phyloP scores from a whole-genome alignment of 208 protist species.

The Zelonia costaricensis region DNA sequence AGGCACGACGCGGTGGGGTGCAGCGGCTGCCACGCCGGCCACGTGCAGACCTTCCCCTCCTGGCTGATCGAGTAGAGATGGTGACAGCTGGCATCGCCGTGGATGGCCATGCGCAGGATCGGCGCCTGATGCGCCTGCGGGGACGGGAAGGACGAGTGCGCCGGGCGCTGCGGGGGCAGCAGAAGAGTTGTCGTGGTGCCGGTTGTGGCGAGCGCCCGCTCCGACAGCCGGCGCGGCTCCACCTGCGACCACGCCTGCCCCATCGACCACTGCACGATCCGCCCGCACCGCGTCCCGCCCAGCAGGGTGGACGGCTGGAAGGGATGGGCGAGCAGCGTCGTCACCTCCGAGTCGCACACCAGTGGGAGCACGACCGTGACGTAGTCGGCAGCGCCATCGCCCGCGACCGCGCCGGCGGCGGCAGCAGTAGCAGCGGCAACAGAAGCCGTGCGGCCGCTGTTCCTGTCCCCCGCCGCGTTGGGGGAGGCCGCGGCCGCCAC shows the following conservation, averaged over 20 bases:
- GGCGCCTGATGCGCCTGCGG: constrained; percentile 58
- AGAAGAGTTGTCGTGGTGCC: constrained; percentile 40
- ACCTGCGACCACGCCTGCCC: constrained; percentile 28
- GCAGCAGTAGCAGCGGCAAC: neutral
- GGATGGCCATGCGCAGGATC: constrained; percentile 56
- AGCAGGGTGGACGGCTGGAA: constrained; percentile 39
- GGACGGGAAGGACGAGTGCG: constrained; percentile 60
- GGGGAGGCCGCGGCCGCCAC: neutral
- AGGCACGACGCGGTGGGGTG: constrained; percentile 44
- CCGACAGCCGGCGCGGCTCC: constrained; percentile 29
- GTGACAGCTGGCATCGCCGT: constrained; percentile 60
- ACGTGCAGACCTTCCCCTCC: constrained; percentile 73
- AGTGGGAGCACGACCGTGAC: constrained; percentile 52
- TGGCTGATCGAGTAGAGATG: constrained; percentile 72
- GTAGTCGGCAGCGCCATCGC: constrained; percentile 1
- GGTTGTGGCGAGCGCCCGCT: constrained; percentile 39
- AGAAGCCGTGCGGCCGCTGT: too few relatives aligned
- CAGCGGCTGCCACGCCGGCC: constrained; percentile 39
- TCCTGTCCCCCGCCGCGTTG: too few relatives aligned
- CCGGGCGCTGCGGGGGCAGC: constrained; percentile 33
- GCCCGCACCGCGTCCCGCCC: constrained; percentile 50
- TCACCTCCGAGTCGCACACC: constrained; percentile 59
- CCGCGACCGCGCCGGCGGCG: neutral
- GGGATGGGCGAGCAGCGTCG: constrained; percentile 39
- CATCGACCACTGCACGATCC: constrained; percentile 51